Conservation (phyloP, 2,329 filamentous ascomycete genomes). For the Stagonosporopsis tanaceti region DNA sequence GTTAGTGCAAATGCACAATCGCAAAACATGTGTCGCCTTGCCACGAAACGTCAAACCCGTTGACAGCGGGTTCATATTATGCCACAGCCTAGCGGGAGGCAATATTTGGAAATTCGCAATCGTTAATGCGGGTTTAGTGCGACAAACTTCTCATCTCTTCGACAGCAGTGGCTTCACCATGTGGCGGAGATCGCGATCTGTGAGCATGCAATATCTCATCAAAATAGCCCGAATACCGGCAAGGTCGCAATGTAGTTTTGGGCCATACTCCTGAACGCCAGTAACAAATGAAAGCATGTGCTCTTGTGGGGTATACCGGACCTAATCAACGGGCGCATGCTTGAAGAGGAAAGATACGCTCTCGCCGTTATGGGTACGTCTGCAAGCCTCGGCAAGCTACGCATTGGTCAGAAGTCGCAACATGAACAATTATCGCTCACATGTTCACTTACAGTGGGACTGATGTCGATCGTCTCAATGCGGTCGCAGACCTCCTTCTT, state of each 20-base stretch:
- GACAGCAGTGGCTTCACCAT: slow-evolving; percentile 26
- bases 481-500: slow-evolving; percentile 81
- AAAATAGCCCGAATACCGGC: slow-evolving; percentile 11
- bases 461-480: slow-evolving; percentile 91
- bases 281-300: slow-evolving; percentile 17
- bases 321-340: slow-evolving; percentile 64
- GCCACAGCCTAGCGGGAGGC: slow-evolving; percentile 23
- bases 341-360: slow-evolving; percentile 75
- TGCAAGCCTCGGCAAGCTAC: slow-evolving; percentile 72
- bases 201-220: slow-evolving; percentile 12
- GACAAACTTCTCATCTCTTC: slow-evolving; percentile 18
- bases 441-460: slow-evolving; percentile 68
- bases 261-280: slow-evolving; percentile 30
- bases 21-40: slow-evolving; percentile 13
- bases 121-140: slow-evolving; percentile 26
- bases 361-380: slow-evolving; percentile 75
- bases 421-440: slow-evolving; percentile 1
- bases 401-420: slow-evolving; percentile 21
- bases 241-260: slow-evolving; percentile 19
- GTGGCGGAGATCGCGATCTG: slow-evolving; percentile 13
- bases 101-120: slow-evolving; percentile 15
- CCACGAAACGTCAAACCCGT: slow-evolving; percentile 24
- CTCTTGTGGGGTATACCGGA: slow-evolving; percentile 14
- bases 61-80: slow-evolving; percentile 32
- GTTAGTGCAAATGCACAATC: slow-evolving; percentile 22